These are phyloP conservation scores for Cryphonectria carpinicola DNA, from an alignment of 2,329 filamentous ascomycete species.

Conservation along the genomic window DNA sequence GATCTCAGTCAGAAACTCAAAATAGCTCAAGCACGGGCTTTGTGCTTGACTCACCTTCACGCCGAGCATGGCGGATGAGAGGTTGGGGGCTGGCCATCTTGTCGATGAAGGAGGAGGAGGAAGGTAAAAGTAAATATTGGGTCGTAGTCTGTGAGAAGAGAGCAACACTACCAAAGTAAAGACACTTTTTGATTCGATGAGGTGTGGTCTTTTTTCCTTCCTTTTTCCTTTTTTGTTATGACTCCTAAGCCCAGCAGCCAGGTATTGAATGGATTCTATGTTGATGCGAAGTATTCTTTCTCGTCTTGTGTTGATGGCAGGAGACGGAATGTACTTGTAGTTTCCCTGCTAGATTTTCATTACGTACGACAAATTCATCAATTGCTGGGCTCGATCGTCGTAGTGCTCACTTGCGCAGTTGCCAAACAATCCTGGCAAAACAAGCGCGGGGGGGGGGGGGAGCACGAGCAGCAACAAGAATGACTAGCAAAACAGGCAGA, in stretches of 20 bases:
- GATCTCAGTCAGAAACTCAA: conserved; percentile 1
- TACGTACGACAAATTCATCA: conserved; percentile 1
- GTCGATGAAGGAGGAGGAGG: neutral
- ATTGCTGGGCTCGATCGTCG: neutral
- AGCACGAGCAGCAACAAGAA: too few species aligned
- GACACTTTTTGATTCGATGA: neutral
- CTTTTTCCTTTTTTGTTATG: too few species aligned
- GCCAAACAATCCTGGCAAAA: neutral
- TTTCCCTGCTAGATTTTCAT: neutral
- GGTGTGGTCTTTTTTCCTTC: neutral
- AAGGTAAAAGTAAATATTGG: neutral
- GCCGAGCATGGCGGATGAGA: conserved; percentile 60
- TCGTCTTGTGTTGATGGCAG: neutral
- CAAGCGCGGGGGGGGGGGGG: too few species aligned
- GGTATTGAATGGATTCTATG: too few species aligned
- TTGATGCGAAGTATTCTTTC: neutral
- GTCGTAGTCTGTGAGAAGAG: neutral
- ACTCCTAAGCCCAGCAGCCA: too few species aligned
- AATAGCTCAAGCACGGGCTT: neutral
- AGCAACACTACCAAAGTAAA: neutral
- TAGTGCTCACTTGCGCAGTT: conserved; percentile 11
- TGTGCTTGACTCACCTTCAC: conserved; percentile 53
- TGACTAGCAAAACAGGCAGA: neutral
- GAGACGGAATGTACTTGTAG: neutral
- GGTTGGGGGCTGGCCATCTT: conserved; percentile 40